Evolutionary conservation across 2,329 filamentous ascomycete genomes (phyloP).

Genomic region (Fusarium buharicum): DNA sequence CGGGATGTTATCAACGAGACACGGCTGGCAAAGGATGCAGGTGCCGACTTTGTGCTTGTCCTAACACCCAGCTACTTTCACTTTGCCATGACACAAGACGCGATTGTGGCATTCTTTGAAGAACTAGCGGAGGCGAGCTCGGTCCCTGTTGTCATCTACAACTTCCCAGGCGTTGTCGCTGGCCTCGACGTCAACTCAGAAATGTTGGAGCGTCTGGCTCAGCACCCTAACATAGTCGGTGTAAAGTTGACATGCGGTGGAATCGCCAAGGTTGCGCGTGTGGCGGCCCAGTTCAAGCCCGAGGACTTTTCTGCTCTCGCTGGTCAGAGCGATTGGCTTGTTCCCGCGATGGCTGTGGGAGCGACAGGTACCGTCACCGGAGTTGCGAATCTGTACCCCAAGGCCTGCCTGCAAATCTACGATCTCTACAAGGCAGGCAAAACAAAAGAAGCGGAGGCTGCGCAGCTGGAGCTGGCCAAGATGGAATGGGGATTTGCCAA

Average conservation of each 20-base stretch:
- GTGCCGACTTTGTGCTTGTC: constrained; percentile 74
- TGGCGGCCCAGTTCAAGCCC: constrained; percentile 61
- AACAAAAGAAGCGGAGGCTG: constrained; percentile 57
- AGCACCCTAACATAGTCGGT: constrained; percentile 73
- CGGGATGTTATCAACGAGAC: constrained; percentile 74
- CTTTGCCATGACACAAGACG: constrained; percentile 67
- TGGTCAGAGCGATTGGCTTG: constrained; percentile 78
- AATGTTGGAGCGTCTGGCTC: constrained; percentile 66
- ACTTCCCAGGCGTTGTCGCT: constrained; percentile 74
- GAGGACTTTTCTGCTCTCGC: constrained; percentile 72
- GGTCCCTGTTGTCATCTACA: constrained; percentile 76
- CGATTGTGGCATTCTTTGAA: constrained; percentile 71
- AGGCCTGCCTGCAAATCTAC: constrained; percentile 63
- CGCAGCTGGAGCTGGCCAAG: constrained; percentile 62
- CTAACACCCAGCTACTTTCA: constrained; percentile 79
- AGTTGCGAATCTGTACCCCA: constrained; percentile 70
- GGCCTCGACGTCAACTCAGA: constrained; percentile 76
- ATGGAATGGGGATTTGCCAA: constrained; percentile 67
- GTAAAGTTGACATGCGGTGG: constrained; percentile 80
- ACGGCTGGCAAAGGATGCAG: constrained; percentile 68
- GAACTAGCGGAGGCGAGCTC: constrained; percentile 67
- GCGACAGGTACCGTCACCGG: constrained; percentile 71
- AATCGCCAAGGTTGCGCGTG: constrained; percentile 75
- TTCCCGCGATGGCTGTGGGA: constrained; percentile 68
- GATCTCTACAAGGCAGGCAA: constrained; percentile 60